Evolutionary conservation across 805 yeast species (phyloP).

Genomic region (Candida methanosorbosa): DNA sequence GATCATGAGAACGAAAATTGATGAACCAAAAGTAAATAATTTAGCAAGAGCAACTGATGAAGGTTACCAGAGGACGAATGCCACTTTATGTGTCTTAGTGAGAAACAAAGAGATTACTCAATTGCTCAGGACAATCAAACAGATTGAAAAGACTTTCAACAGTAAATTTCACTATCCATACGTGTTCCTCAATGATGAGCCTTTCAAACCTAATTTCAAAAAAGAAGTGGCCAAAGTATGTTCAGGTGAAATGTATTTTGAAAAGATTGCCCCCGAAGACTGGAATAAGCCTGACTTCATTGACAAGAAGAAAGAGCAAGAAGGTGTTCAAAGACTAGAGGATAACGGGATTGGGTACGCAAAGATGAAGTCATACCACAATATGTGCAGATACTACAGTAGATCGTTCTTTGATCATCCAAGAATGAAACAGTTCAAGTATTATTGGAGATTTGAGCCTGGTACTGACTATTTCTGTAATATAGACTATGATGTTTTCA

Average conservation of each 20-base stretch:
- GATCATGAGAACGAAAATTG: slow-evolving; percentile 27
- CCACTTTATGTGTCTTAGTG: slow-evolving; percentile 68
- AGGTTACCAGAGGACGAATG: slow-evolving; percentile 46
- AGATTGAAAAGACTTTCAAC: slow-evolving; percentile 61
- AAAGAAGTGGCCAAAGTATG: slow-evolving; percentile 28
- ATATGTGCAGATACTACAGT: slow-evolving; percentile 79
- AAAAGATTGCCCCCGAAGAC: slow-evolving; percentile 35
- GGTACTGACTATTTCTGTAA: slow-evolving; percentile 58
- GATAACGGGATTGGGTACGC: slow-evolving; percentile 48
- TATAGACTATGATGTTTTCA: slow-evolving; percentile 69
- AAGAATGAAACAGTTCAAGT: slow-evolving; percentile 48
- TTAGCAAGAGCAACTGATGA: slow-evolving; percentile 19
- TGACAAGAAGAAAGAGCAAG: slow-evolving; percentile 25
- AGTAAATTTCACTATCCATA: slow-evolving; percentile 70
- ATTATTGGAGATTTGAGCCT: slow-evolving; percentile 83
- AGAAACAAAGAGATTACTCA: slow-evolving; percentile 50
- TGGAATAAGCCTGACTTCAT: slow-evolving; percentile 43
- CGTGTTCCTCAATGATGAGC: slow-evolving; percentile 66
- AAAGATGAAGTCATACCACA: slow-evolving; percentile 54
- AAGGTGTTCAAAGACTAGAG: slow-evolving; percentile 26
- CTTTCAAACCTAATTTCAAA: slow-evolving; percentile 53
- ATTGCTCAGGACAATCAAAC: slow-evolving; percentile 44
- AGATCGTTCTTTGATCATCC: slow-evolving; percentile 58
- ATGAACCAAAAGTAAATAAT: slow-evolving; percentile 38
- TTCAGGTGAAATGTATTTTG: slow-evolving; percentile 39